Conservation (phyloP, 2,329 filamentous ascomycete genomes). For the Xylariaceae sp. region DNA sequence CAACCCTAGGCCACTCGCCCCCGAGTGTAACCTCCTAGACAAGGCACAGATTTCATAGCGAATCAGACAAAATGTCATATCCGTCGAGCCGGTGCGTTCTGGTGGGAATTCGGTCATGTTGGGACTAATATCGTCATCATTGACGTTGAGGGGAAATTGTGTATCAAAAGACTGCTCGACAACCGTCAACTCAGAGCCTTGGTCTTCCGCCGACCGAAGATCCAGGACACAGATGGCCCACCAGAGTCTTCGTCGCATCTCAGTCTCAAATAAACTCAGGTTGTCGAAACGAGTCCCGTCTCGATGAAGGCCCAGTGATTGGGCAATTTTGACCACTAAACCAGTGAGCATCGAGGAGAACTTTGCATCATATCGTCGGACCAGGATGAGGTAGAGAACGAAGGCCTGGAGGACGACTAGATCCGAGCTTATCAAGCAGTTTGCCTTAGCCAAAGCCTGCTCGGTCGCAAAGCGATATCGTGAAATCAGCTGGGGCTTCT, state of each 20-base stretch:
- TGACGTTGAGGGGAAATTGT: slow-evolving; percentile 52
- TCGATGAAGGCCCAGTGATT: slow-evolving; percentile 53
- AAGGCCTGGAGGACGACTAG: slow-evolving; percentile 59
- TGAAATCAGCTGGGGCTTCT: slow-evolving; percentile 43
- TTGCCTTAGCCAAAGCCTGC: slow-evolving; percentile 57
- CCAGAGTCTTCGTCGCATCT: slow-evolving; percentile 60
- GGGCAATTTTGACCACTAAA: slow-evolving; percentile 53
- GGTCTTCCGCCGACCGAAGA: slow-evolving; percentile 55
- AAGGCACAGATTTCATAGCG: slow-evolving; percentile 42
- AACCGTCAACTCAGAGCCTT: slow-evolving; percentile 50
- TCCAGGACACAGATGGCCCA: slow-evolving; percentile 59
- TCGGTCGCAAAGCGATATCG: slow-evolving; percentile 54
- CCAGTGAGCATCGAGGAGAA: slow-evolving; percentile 63
- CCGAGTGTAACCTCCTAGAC: slow-evolving; percentile 38
- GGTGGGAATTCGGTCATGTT: slow-evolving; percentile 46
- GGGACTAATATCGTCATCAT: slow-evolving; percentile 48
- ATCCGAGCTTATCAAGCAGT: slow-evolving; percentile 58
- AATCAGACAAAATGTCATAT: slow-evolving; percentile 45
- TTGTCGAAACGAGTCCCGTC: slow-evolving; percentile 51
- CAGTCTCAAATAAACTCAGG: slow-evolving; percentile 56
- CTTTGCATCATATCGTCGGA: slow-evolving; percentile 47
- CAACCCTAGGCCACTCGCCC: slow-evolving; percentile 34
- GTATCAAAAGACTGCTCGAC: slow-evolving; percentile 48
- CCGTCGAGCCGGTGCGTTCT: slow-evolving; percentile 49
- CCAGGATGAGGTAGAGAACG: slow-evolving; percentile 52